phyloP scores from a whole-genome alignment of 1,139 yeast species.

The Sugiyamaella grinbergsii region DNA sequence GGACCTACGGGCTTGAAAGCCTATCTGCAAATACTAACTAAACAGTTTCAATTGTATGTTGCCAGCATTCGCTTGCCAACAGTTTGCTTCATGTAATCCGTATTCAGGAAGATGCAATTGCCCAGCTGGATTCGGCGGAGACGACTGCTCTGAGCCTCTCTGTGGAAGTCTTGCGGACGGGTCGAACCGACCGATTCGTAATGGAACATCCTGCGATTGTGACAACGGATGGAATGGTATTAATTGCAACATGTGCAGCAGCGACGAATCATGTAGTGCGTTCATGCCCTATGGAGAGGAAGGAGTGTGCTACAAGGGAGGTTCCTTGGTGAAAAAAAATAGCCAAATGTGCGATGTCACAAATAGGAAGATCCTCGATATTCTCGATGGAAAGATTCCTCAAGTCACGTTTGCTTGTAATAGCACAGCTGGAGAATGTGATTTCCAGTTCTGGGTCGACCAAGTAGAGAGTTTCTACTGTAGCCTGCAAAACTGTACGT shows the following conservation, averaged over 20 bases:
- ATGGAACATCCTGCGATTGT: slow-evolving; percentile 64
- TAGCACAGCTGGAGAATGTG: slow-evolving; percentile 62
- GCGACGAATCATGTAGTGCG: slow-evolving; percentile 74
- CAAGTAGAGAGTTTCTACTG: slow-evolving; percentile 88
- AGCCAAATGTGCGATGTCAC: slow-evolving; percentile 96
- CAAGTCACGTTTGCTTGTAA: slow-evolving; percentile 93
- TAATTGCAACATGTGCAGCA: slow-evolving; percentile 80
- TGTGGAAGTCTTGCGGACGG: slow-evolving; percentile 81
- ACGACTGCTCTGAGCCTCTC: slow-evolving; percentile 84
- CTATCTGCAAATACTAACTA: slow-evolving; percentile 12
- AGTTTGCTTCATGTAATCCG: slow-evolving; percentile 81
- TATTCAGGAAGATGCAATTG: slow-evolving; percentile 93
- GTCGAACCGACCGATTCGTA: slow-evolving; percentile 62
- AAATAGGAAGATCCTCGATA: slow-evolving; percentile 74
- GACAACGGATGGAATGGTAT: slow-evolving; percentile 89
- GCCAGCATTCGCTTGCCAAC: slow-evolving; percentile 88
- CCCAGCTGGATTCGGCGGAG: slow-evolving; percentile 89
- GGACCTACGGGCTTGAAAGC: too few species aligned
- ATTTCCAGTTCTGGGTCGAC: slow-evolving; percentile 96
- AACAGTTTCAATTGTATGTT: slow-evolving; percentile 84
- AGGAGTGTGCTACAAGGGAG: slow-evolving; percentile 91
- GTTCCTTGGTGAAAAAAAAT: slow-evolving; percentile 75
- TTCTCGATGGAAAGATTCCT: slow-evolving; percentile 77
- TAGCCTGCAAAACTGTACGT: slow-evolving; percentile 70
- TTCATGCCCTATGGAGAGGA: slow-evolving; percentile 85